Base-by-base conservation (phyloP, 1,284 basidiomycete genomes). In the Waitea zeae region DNA sequence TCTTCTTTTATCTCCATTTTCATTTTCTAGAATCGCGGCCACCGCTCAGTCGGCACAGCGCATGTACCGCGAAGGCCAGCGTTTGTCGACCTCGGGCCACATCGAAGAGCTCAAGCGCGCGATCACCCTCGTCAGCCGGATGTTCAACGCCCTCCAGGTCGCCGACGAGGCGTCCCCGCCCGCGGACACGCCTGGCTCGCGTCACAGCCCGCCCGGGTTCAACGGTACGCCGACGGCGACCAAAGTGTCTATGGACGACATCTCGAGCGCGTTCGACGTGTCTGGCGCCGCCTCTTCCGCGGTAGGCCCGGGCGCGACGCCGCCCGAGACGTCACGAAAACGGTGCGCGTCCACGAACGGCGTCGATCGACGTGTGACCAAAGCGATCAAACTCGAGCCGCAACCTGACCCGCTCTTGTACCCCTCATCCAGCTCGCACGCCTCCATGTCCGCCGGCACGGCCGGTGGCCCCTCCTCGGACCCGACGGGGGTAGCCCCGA, bases 321-420 rank as follows among this genome's bases (percentile, higher is more conserved):
- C n/a, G n/a, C n/a, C n/a, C n/a, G n/a, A n/a, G n/a, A n/a, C n/a
- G n/a, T n/a, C n/a, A n/a, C n/a, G n/a, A n/a, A 80, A 80, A 49
- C 70, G 76, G 15, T 75, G 70, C 41, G 74, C 67, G 12, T 71
- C 73, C n/a, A 68, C 67, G 33, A 56, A 70, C 38, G 67, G 61
- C 14, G 70, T 64, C 38, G 66, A 70, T 37, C 64, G 76, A 14
- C 64, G 57, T 26, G 56, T 69, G 34, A n/a, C n/a, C n/a, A 80
- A 80, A 46, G 63, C 70, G 13, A 56, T 70, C 41, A 80, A 80
- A 53, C 57, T 73, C 41, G 76, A 80, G 44, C 72, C 76, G 17
- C 63, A 59, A 41, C 77, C 79, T 22, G 73, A 76, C 13, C 18
- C 44, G 11, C 42, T 47, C 13, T 36, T 51, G 20, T 18, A 45